Evolutionary conservation across 352 stramenopile genomes (phyloP), one percentile per base, ranked within the genome.

Genomic region (Phytophthora ramorum): DNA sequence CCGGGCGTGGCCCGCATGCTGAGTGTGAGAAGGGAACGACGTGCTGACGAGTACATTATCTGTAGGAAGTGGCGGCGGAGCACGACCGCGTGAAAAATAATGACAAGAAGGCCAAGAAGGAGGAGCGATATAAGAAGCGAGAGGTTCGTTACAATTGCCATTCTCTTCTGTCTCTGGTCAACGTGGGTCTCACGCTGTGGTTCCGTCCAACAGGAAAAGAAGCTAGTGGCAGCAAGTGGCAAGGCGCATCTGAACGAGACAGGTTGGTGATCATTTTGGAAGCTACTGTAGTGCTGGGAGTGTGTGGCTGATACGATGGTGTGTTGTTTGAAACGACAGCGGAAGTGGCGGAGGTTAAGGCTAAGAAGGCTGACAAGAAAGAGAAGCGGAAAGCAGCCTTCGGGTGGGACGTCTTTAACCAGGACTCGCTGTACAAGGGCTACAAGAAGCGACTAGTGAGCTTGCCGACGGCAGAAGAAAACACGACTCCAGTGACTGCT

Each of bases 341-440:
- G 17, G 76, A 88, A 30, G 71, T 81, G 8, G 84, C 83, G 7
- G 70, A 78, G 16, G 38, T 62, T 8, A 92, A 92, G 40, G 57
- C 73, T 3, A 92, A 91, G 69, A 92, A 91, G 41, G 66, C 71
- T 12, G 63, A 57, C 10, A 89, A 92, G 66, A 95, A 95, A 61
- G 77, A 86, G 41, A 95, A 95, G 68, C 73, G 83, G 49, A 89
- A 91, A 63, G 84, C 86, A 10, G 86, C 86, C 1, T 95, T 95
- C 47, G 86, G 86, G 22, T 95, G 86, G 86, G 86, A 95, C 52
- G 86, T 90, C 6, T 95, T 95, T 57, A 95, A 95, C 53, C 84
- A 91, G 73, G 84, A 95, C 48, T 91, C 86, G 26, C 66, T 95
- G 16, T 95, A 90, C 63, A 92, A 92, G 58, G 84, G 73, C 19